phyloP scores from a whole-genome alignment of 1,284 basidiomycete species.

The Papiliotrema fonsecae region DNA sequence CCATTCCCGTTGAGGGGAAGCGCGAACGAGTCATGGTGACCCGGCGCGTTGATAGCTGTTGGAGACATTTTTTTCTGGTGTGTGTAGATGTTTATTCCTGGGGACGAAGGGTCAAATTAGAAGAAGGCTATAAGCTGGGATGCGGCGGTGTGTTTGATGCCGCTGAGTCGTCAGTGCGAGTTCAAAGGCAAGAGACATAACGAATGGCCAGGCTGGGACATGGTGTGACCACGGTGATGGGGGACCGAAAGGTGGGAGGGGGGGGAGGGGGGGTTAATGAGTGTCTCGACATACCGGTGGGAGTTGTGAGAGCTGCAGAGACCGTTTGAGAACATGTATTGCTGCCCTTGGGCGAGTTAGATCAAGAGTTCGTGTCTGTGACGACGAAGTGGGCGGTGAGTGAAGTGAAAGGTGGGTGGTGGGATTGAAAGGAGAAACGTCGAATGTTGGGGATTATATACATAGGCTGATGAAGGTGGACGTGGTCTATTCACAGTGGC shows the following conservation, averaged over 20 bases:
- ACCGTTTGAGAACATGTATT: conserved; percentile 44
- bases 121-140: conserved; percentile 33
- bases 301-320: conserved; percentile 45
- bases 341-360: conserved; percentile 12
- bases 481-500: too few relatives aligned
- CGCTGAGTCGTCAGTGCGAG: conserved; percentile 25
- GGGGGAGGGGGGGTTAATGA: conserved; percentile 8
- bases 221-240: background rate
- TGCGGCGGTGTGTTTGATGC: conserved; percentile 49
- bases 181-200: background rate
- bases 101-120: conserved; percentile 21
- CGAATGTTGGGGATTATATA: background rate
- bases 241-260: background rate
- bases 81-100: conserved; percentile 6
- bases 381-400: background rate
- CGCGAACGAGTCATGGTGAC: conserved; percentile 44
- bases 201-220: too few relatives aligned
- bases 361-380: background rate
- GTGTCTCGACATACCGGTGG: conserved; percentile 27
- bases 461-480: background rate
- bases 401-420: background rate
- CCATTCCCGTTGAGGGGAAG: conserved; percentile 61
- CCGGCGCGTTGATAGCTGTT: conserved; percentile 37
- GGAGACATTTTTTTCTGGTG: conserved; percentile 41
- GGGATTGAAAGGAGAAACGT: background rate